Conservation (phyloP, 345 rosid genomes). For the Limnanthes douglasii region DNA sequence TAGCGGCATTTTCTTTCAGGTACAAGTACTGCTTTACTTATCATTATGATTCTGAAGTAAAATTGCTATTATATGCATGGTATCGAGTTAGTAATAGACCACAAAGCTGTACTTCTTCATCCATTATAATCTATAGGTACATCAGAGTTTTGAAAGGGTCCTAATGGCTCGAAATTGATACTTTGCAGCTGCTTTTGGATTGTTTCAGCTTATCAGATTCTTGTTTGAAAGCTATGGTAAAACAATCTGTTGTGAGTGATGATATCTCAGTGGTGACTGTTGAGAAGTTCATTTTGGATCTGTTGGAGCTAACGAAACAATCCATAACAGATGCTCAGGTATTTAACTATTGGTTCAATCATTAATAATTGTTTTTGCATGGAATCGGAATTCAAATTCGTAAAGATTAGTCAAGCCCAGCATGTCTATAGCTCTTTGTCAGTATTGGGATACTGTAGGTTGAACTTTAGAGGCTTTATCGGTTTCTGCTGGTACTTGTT, state of each 20-base stretch:
- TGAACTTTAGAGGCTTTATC: no score
- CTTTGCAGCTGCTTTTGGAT: slow-evolving; percentile 69
- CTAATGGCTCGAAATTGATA: slow-evolving; percentile 7
- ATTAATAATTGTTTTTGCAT: background rate
- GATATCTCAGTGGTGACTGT: slow-evolving; percentile 20
- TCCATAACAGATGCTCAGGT: slow-evolving; percentile 47
- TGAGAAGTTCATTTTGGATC: slow-evolving; percentile 45
- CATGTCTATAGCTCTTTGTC: no score
- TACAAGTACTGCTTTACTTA: background rate
- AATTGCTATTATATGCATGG: background rate
- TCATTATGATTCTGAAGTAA: background rate
- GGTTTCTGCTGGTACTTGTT: no score
- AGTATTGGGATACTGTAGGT: background rate
- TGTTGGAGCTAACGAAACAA: slow-evolving; percentile 42
- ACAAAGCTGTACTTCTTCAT: background rate
- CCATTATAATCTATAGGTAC: background rate
- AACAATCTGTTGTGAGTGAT: slow-evolving; percentile 17
- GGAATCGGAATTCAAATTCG: no score
- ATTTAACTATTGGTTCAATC: slow-evolving; percentile 6
- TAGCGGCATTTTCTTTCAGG: slow-evolving; percentile 50
- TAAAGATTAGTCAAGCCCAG: no score
- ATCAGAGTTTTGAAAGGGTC: slow-evolving; percentile 1
- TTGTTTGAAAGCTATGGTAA: slow-evolving; percentile 31
- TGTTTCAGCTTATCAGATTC: slow-evolving; percentile 45
- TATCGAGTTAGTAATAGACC: slow-evolving; percentile 3